These are phyloP conservation scores for Phytophthora megakarya DNA, from an alignment of 352 stramenopile species.

Conservation along the genomic window DNA sequence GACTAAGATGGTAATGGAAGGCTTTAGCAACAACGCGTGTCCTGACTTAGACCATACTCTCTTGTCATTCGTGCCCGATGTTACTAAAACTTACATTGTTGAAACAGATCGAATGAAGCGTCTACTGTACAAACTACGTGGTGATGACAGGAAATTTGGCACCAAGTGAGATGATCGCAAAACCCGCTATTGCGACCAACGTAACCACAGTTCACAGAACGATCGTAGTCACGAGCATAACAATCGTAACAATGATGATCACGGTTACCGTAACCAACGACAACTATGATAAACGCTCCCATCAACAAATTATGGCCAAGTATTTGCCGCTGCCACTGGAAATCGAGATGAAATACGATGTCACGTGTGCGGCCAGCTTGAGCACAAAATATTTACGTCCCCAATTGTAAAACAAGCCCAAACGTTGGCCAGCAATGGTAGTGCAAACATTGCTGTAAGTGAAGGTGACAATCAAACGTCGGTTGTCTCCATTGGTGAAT, in stretches of 20 bases:
- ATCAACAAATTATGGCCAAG: not conserved
- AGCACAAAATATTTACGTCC: not conserved
- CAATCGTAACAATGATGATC: not conserved
- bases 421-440: too few species aligned
- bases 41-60: not conserved
- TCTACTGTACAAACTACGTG: slow-evolving; percentile 2
- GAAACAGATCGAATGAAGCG: not conserved
- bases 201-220: not conserved
- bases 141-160: not conserved
- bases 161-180: not conserved
- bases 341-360: not conserved
- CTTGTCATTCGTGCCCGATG: not conserved
- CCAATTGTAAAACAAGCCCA: not conserved
- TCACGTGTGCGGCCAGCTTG: not conserved
- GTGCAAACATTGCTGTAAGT: too few species aligned
- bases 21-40: not conserved
- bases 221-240: not conserved
- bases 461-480: too few species aligned
- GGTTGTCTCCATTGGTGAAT: too few species aligned
- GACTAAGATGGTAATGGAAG: slow-evolving; percentile 4
- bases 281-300: not conserved
- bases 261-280: not conserved
- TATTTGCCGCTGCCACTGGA: too few species aligned
- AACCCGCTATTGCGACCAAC: not conserved
- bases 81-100: not conserved